Evolutionary conservation across 306 rosid species (phyloP).

Genomic region (Arachis stenosperma): DNA sequence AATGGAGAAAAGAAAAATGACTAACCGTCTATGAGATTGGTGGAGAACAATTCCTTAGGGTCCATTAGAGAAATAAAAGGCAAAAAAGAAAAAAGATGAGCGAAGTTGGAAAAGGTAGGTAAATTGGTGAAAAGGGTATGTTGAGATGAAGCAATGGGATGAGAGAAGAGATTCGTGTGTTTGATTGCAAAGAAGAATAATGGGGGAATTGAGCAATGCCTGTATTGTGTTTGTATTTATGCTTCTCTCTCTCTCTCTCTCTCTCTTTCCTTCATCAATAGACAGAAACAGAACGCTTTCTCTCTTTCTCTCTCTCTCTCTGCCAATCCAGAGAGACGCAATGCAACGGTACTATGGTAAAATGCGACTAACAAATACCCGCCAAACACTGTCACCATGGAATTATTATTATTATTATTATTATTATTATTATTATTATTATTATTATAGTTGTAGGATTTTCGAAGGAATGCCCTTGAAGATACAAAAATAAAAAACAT

Average conservation of each 20-base stretch:
- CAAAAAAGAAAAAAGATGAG: not conserved
- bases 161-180: not conserved
- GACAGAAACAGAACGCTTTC: slow-evolving; percentile 5
- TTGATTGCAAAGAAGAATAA: not conserved
- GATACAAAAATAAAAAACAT: no score
- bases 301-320: not conserved
- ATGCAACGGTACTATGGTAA: not conserved
- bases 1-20: not conserved
- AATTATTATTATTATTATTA: no score
- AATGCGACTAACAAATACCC: not conserved
- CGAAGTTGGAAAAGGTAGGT: not conserved
- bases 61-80: slow-evolving; percentile 38
- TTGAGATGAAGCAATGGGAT: not conserved
- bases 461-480: no score
- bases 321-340: slow-evolving; percentile 14
- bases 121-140: not conserved
- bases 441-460: no score
- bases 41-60: slow-evolving; percentile 45
- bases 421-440: no score
- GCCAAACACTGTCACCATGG: not conserved
- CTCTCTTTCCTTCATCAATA: not conserved
- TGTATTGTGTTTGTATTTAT: not conserved
- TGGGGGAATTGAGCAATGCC: not conserved
- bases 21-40: slow-evolving; percentile 52
- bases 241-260: not conserved